Evolutionary conservation across 2,329 filamentous ascomycete genomes (phyloP).

Genomic region (Fonsecaea nubica): DNA sequence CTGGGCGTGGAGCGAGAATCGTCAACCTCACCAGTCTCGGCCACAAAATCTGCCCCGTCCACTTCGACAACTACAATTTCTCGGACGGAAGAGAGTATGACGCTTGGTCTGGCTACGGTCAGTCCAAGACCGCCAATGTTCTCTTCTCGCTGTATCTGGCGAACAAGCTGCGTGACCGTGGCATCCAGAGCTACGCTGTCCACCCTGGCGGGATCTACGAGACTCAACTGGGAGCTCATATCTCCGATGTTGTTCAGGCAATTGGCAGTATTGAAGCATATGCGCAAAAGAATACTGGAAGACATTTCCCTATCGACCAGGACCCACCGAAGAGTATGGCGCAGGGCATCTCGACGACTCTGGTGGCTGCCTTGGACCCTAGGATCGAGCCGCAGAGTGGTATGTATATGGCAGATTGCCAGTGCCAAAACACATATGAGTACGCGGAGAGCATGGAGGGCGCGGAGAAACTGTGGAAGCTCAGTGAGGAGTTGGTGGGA

Average conservation of each 20-base stretch:
- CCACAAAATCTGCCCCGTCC: conserved; percentile 49
- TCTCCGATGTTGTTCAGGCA: conserved; percentile 13
- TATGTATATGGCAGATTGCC: conserved; percentile 47
- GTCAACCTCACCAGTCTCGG: conserved; percentile 56
- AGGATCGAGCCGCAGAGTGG: conserved; percentile 43
- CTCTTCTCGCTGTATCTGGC: conserved; percentile 50
- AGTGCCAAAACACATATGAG: conserved; percentile 42
- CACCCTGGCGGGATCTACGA: conserved; percentile 47
- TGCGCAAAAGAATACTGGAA: conserved; percentile 31
- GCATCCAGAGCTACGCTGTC: conserved; percentile 49
- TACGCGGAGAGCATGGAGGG: conserved; percentile 42
- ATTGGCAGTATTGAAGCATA: conserved; percentile 23
- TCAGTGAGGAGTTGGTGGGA: conserved; percentile 44
- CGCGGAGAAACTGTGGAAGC: conserved; percentile 43
- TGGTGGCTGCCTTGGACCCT: conserved; percentile 55
- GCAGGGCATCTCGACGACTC: conserved; percentile 52
- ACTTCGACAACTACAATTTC: conserved; percentile 44
- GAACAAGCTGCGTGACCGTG: conserved; percentile 37
- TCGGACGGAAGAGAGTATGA: conserved; percentile 42
- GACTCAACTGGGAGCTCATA: conserved; percentile 24
- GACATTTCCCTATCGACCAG: conserved; percentile 19
- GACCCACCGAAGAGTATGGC: conserved; percentile 46
- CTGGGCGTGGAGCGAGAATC: conserved; percentile 41
- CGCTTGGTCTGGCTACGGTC: conserved; percentile 53
- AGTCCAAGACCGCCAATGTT: conserved; percentile 56